Conservation (phyloP, 129 eudicot genomes). For the Tagetes patula region DNA sequence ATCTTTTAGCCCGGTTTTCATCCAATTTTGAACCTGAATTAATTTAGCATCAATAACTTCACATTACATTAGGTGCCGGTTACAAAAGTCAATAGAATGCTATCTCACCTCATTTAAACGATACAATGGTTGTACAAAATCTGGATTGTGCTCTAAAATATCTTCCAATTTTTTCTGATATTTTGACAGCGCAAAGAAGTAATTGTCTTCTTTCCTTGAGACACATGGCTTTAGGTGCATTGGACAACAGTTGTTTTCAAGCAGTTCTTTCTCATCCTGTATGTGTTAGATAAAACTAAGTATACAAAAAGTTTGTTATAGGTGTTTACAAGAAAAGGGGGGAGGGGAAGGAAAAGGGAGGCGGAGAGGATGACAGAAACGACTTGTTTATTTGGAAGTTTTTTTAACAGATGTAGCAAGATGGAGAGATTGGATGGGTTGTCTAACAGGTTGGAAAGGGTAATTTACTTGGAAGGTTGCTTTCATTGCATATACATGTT, state of each 20-base stretch:
- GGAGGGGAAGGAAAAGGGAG: neutral
- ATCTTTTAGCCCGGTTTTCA: constrained; percentile 79
- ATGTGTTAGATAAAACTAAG: constrained; percentile 20
- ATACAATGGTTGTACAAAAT: constrained; percentile 81
- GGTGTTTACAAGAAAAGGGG: neutral
- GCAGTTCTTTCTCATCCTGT: constrained; percentile 90
- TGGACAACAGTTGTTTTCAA: constrained; percentile 81
- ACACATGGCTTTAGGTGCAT: constrained; percentile 93
- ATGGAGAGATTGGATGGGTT: neutral
- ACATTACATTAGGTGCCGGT: constrained; percentile 9
- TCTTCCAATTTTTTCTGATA: constrained; percentile 83
- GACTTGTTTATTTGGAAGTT: too few relatives aligned
- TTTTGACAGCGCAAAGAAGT: constrained; percentile 92
- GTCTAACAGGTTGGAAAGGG: neutral
- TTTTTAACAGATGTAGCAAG: neutral
- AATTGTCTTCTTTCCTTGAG: constrained; percentile 89
- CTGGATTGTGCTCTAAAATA: constrained; percentile 53
- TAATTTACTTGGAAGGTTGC: neutral
- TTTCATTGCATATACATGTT: neutral
- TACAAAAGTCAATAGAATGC: neutral
- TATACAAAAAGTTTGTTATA: neutral
- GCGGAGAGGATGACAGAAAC: too few relatives aligned
- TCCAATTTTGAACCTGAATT: constrained; percentile 90
- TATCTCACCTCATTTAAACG: constrained; percentile 84
- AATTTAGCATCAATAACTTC: constrained; percentile 23